Evolutionary conservation across 352 stramenopile species (phyloP).

Genomic region (Pelagophyceae sp.): DNA sequence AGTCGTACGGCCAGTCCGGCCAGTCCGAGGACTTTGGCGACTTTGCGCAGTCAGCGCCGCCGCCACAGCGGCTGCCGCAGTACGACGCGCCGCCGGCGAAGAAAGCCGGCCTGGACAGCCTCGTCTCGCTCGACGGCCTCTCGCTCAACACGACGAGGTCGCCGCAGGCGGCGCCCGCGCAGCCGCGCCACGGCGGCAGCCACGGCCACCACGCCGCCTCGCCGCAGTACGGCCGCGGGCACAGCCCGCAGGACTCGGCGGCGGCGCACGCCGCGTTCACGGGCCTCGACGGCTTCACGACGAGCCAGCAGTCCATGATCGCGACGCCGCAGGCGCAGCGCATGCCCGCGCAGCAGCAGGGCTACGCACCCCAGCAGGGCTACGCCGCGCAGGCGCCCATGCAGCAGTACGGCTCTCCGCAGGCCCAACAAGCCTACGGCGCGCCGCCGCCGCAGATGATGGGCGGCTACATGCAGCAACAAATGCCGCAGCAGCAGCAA

Average conservation of each 20-base stretch:
- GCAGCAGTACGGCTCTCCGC: neutral
- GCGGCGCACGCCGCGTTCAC: constrained; percentile 22
- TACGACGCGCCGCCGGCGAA: neutral
- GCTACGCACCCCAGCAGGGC: neutral
- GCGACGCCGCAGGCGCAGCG: neutral
- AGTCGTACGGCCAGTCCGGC: neutral
- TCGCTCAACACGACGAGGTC: neutral
- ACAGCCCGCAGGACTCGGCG: too few relatives aligned
- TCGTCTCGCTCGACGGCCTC: constrained; percentile 5
- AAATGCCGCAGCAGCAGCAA: neutral
- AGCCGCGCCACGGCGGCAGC: neutral
- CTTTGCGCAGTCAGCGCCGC: constrained; percentile 9
- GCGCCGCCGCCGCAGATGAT: neutral
- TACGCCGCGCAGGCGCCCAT: neutral
- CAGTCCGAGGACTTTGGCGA: constrained; percentile 21
- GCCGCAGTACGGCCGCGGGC: neutral
- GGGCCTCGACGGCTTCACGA: constrained; percentile 26
- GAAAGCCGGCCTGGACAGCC: too few relatives aligned
- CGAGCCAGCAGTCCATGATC: constrained; percentile 13
- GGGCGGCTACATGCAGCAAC: neutral
- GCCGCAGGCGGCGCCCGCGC: neutral
- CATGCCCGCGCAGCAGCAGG: neutral
- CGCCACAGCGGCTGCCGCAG: neutral
- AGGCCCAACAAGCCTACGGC: too few relatives aligned
- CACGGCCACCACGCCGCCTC: neutral